phyloP scores from a whole-genome alignment of 208 protist species.

The Naegleria fowleri region DNA sequence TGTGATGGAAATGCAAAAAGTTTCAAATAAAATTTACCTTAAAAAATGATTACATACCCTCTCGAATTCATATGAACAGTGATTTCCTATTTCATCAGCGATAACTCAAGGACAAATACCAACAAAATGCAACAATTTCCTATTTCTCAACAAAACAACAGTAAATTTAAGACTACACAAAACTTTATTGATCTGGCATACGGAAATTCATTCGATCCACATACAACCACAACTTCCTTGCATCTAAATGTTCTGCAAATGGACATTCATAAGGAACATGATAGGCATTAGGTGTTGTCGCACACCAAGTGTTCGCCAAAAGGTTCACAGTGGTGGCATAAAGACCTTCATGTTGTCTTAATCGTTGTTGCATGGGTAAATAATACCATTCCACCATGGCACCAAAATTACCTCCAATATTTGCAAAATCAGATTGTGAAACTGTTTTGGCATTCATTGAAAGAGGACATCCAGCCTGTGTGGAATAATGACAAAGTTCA shows the following conservation, averaged over 20 bases:
- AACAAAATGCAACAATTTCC: too few relatives aligned
- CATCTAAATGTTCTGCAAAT: background rate
- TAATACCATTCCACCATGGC: background rate
- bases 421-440: background rate
- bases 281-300: background rate
- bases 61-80: too few relatives aligned
- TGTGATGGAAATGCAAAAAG: too few relatives aligned
- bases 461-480: background rate
- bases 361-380: background rate
- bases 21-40: too few relatives aligned
- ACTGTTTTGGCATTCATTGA: background rate
- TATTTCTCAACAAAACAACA: too few relatives aligned
- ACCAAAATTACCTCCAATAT: background rate
- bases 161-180: too few relatives aligned
- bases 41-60: too few relatives aligned
- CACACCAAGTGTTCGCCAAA: background rate
- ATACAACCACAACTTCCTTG: background rate
- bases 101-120: too few relatives aligned
- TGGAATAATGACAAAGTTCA: background rate
- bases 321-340: background rate
- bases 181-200: background rate
- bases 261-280: background rate
- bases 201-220: background rate
- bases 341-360: background rate
- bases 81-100: too few relatives aligned